A percentile compares a stretch with the other conserved stretches of the same genome.
Conservation (phyloP, 208 protist species). For the Trypanosoma lewisi region DNA sequence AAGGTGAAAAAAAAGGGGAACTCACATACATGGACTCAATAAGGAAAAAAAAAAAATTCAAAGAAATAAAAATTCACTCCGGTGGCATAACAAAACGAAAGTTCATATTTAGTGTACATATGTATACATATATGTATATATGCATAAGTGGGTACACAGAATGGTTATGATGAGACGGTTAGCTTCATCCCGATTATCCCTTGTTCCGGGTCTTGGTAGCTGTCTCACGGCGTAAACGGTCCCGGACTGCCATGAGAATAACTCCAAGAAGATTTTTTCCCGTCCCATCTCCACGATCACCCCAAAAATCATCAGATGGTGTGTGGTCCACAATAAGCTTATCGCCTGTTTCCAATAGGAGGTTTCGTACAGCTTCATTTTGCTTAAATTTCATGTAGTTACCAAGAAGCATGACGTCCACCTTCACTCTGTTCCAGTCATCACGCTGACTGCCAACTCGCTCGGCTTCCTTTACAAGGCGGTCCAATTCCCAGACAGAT, state of each 20-base stretch:
- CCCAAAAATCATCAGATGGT: slow-evolving; percentile 79
- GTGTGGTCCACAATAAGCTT: slow-evolving; percentile 81
- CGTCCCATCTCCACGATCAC: slow-evolving; percentile 78
- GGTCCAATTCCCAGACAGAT: slow-evolving; percentile 77
- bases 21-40: too few species aligned
- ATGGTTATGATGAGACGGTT: not conserved
- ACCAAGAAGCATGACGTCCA: slow-evolving; percentile 84
- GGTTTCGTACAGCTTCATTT: slow-evolving; percentile 53
- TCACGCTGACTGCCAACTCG: slow-evolving; percentile 49
- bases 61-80: not conserved
- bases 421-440: slow-evolving; percentile 83
- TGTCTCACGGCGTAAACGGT: slow-evolving; percentile 38
- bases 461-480: slow-evolving; percentile 70
- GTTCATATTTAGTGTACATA: slow-evolving; percentile 3
- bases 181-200: too few species aligned
- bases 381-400: slow-evolving; percentile 90
- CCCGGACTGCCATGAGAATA: slow-evolving; percentile 72
- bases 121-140: slow-evolving; percentile 7
- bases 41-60: slow-evolving; percentile 10
- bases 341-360: slow-evolving; percentile 64
- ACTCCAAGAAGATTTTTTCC: slow-evolving; percentile 82
- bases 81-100: not conserved
- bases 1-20: not conserved
- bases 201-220: slow-evolving; percentile 5
- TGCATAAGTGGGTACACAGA: not conserved